Percentiles rank a stretch among this genome's conserved stretches.
Evolutionary conservation across 2,329 filamentous ascomycete genomes (phyloP).

Genomic region (Plenodomus tracheiphilus): DNA sequence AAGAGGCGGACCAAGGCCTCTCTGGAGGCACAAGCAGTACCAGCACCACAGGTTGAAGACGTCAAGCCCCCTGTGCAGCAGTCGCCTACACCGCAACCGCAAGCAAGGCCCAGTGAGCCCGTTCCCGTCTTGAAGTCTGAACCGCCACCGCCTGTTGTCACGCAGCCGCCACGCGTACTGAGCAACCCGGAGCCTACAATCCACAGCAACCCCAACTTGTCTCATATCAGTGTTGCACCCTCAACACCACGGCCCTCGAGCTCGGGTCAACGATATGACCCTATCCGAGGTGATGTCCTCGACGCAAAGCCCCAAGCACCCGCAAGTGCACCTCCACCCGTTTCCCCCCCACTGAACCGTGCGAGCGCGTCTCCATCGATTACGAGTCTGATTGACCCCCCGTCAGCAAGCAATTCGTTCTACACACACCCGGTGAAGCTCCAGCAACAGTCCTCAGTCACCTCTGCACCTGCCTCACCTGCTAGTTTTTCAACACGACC

Average conservation of each 20-base stretch:
- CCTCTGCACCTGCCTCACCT: slow-evolving; percentile 46
- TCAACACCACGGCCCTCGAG: slow-evolving; percentile 56
- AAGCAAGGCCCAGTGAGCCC: slow-evolving; percentile 34
- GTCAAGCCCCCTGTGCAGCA: slow-evolving; percentile 29
- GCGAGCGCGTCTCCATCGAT: slow-evolving; percentile 92
- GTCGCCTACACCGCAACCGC: slow-evolving; percentile 34
- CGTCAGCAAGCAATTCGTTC: slow-evolving; percentile 46
- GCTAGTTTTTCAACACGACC: slow-evolving; percentile 36
- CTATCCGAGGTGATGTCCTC: slow-evolving; percentile 69
- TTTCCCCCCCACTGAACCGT: slow-evolving; percentile 62
- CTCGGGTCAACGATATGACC: slow-evolving; percentile 85
- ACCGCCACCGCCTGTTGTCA: slow-evolving; percentile 23
- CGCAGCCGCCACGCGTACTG: slow-evolving; percentile 38
- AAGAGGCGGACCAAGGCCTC: slow-evolving; percentile 53
- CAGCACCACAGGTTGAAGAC: slow-evolving; percentile 27
- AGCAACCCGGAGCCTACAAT: slow-evolving; percentile 45
- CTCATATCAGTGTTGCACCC: slow-evolving; percentile 49
- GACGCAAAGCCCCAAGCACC: slow-evolving; percentile 47
- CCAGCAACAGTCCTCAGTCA: slow-evolving; percentile 42
- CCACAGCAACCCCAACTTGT: slow-evolving; percentile 42
- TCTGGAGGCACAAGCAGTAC: slow-evolving; percentile 36
- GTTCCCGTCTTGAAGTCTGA: slow-evolving; percentile 30
- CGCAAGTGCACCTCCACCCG: slow-evolving; percentile 51
- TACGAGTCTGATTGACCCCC: slow-evolving; percentile 82
- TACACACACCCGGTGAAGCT: slow-evolving; percentile 37